Base-by-base conservation (phyloP, 768 basidiomycete species). In the Grammothele lineata region DNA sequence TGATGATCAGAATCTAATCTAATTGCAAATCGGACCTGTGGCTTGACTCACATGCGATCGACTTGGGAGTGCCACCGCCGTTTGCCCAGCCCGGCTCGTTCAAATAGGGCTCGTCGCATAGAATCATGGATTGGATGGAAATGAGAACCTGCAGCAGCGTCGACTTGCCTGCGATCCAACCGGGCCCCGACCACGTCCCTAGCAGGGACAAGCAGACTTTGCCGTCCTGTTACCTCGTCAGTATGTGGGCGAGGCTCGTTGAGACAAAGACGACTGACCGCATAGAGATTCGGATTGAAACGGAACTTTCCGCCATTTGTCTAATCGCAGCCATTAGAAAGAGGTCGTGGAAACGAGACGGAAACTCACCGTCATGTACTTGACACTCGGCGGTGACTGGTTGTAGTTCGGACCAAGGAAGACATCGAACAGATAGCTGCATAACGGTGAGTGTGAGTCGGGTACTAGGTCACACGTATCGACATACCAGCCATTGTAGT, bases 111-210 rank as follows among this genome's bases (percentile, higher is more conserved):
- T 92, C 93, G 17, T 95, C 94, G 52, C 88, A 93, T 21, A 96
- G 71, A 55, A 96, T 95, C 89, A 97, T 92, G 14, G 90, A 92
- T 70, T 96, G 94, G 25, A 97, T 94, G 14, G 92, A 94, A 32
- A 96, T 88, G 34, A 97, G 73, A 30, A 94, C 83, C 71, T 95
- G 93, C 4, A 95, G 74, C 40, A 97, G 67, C 5, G 93, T 96
- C 6, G 90, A 93, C 62, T 83, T 86, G 19, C 94, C 93, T 3
- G 91, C 60, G 36, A 93, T 76, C 94, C 93, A 96, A 19, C 94
- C 94, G 19, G 94, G 94, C 1, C 94, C 93, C 15, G 70, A 64
- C 94, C 94, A 96, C 11, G 94, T 96, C 24, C 93, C 93, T 19
- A 96, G 74, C 15, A 96, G 70, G 21, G 89, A 92, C 27, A 95